A percentile compares a stretch with the other conserved stretches of the same genome.
Evolutionary conservation across 305 asterid species (phyloP).

Genomic region (Stenogyne calaminthoides): DNA sequence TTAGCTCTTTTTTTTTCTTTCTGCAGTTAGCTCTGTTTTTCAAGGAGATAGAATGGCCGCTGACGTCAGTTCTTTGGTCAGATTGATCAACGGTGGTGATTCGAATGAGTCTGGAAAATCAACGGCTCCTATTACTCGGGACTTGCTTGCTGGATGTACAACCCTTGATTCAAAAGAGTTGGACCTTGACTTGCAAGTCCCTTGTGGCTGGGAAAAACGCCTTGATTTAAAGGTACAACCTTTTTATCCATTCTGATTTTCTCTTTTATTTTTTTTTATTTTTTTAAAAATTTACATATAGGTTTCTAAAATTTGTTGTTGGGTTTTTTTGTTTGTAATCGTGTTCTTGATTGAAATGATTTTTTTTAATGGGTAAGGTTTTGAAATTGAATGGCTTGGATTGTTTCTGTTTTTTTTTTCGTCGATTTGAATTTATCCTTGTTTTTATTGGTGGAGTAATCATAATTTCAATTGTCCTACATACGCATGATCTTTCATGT

Average conservation of each 20-base stretch:
- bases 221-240: constrained; percentile 74
- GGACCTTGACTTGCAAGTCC: constrained; percentile 91
- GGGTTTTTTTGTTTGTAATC: background rate
- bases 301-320: constrained; percentile 14
- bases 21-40: background rate
- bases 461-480: constrained; percentile 11
- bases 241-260: background rate
- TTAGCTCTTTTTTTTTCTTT: background rate
- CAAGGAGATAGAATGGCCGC: constrained; percentile 51
- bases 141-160: constrained; percentile 70
- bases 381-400: background rate
- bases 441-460: constrained; percentile 4
- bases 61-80: constrained; percentile 60
- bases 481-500: constrained; percentile 20
- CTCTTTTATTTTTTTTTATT: background rate
- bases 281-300: background rate
- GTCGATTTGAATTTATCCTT: background rate
- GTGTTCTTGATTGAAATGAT: background rate
- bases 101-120: constrained; percentile 45
- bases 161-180: constrained; percentile 69
- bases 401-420: background rate
- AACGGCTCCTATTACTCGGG: constrained; percentile 70
- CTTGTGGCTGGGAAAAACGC: constrained; percentile 90
- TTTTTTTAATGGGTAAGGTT: background rate
- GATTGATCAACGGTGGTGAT: constrained; percentile 56